Conservation (phyloP, 768 basidiomycete species). For the Dictyophora rubrovolvata region DNA sequence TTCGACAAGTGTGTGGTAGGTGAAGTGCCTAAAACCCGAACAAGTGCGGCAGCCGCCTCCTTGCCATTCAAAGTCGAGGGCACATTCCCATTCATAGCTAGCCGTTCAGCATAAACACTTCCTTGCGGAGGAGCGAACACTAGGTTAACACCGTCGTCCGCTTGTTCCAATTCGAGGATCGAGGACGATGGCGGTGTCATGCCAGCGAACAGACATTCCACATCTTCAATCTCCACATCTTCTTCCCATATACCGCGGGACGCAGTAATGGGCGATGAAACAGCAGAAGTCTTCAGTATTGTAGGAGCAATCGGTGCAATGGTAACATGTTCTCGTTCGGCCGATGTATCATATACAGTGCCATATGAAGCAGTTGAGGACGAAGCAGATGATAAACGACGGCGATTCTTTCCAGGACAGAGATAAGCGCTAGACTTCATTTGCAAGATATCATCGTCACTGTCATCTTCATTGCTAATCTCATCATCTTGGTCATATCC, state of each 20-base stretch:
- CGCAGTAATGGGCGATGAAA: neutral
- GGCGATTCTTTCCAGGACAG: slow-evolving; percentile 15
- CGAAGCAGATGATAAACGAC: slow-evolving; percentile 6
- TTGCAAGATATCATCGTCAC: slow-evolving; percentile 7
- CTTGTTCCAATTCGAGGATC: slow-evolving; percentile 19
- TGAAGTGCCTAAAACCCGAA: neutral
- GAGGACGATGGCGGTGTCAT: slow-evolving; percentile 23
- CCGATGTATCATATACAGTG: slow-evolving; percentile 6
- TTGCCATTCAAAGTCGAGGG: neutral
- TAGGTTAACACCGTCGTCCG: slow-evolving; percentile 14
- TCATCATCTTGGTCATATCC: slow-evolving; percentile 14
- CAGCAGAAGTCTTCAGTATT: slow-evolving; percentile 62
- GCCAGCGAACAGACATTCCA: neutral
- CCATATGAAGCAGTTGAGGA: slow-evolving; percentile 17
- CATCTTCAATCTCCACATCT: slow-evolving; percentile 1
- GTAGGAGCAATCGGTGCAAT: slow-evolving; percentile 73
- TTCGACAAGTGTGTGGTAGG: neutral
- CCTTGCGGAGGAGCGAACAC: slow-evolving; percentile 8
- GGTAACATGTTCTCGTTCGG: slow-evolving; percentile 47
- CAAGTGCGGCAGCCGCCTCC: neutral
- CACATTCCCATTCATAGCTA: neutral
- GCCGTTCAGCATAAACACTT: slow-evolving; percentile 9
- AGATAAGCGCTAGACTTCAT: slow-evolving; percentile 8
- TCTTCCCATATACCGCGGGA: slow-evolving; percentile 5
- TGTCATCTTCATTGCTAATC: slow-evolving; percentile 18